These are phyloP conservation scores for Herpetomonas tarakana DNA, from an alignment of 208 protist species.

Conservation along the genomic window DNA sequence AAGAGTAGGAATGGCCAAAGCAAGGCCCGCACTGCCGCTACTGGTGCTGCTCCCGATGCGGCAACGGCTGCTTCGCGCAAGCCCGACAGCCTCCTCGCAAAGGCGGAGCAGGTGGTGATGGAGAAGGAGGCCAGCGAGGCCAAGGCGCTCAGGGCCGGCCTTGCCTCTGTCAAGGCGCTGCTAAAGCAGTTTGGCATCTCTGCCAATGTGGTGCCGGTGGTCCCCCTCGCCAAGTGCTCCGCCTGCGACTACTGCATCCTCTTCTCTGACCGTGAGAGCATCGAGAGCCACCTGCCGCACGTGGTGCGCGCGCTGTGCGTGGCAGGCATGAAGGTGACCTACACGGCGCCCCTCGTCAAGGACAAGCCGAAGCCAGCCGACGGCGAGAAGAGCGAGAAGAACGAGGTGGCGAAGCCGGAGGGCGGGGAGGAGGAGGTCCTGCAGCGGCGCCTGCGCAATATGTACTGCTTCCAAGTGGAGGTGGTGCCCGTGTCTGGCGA, in stretches of 20 bases:
- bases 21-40: neutral
- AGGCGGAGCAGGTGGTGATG: neutral
- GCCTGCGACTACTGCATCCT: slow-evolving; percentile 36
- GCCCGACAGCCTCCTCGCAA: neutral
- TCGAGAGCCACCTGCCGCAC: neutral
- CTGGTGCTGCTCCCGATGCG: too few species aligned
- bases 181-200: slow-evolving; percentile 10
- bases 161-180: slow-evolving; percentile 4
- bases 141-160: neutral
- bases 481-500: slow-evolving; percentile 16
- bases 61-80: neutral
- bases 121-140: slow-evolving; percentile 7
- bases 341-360: neutral
- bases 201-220: slow-evolving; percentile 4
- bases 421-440: slow-evolving; percentile 16
- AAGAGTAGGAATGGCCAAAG: neutral
- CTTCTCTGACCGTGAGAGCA: slow-evolving; percentile 16
- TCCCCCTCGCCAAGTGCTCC: slow-evolving; percentile 11
- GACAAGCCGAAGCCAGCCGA: neutral
- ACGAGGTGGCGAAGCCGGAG: neutral
- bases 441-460: slow-evolving; percentile 8
- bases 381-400: neutral
- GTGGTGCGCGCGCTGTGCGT: neutral
- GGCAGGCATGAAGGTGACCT: neutral
- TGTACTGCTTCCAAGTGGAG: slow-evolving; percentile 30